Conservation (phyloP, 768 basidiomycete genomes). For the Leccinum fibrillosum region DNA sequence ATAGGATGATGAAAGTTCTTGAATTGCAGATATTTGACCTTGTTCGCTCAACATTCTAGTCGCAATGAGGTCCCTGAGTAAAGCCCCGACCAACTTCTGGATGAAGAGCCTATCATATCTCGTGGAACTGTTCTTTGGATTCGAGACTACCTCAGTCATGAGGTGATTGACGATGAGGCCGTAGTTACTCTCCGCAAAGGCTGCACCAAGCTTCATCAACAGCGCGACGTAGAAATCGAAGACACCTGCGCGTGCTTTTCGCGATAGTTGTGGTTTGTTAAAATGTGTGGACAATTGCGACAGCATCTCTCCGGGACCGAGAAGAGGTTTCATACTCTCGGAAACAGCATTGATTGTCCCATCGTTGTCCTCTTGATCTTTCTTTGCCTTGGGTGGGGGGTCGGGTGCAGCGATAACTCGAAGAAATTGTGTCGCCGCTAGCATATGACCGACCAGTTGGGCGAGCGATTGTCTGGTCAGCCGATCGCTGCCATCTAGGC, state of each 20-base stretch:
- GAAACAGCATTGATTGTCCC: constrained; percentile 42
- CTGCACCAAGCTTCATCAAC: constrained; percentile 67
- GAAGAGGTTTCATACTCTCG: constrained; percentile 63
- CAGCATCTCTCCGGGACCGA: constrained; percentile 79
- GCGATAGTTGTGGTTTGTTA: constrained; percentile 66
- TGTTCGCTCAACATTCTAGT: constrained; percentile 89
- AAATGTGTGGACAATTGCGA: constrained; percentile 73
- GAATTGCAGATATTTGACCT: constrained; percentile 88
- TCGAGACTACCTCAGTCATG: constrained; percentile 70
- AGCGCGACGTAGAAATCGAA: constrained; percentile 86
- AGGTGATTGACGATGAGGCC: constrained; percentile 75
- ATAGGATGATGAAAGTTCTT: constrained; percentile 78
- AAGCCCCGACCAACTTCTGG: constrained; percentile 67
- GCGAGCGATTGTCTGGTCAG: constrained; percentile 77
- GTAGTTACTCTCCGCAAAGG: constrained; percentile 83
- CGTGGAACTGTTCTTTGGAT: constrained; percentile 48
- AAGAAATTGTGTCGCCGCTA: constrained; percentile 79
- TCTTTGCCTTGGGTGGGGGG: constrained; percentile 56
- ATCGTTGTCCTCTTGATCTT: constrained; percentile 60
- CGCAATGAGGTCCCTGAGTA: constrained; percentile 85
- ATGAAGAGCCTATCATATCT: constrained; percentile 75
- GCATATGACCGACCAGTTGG: constrained; percentile 76
- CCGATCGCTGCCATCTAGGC: constrained; percentile 81
- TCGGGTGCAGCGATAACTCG: constrained; percentile 46
- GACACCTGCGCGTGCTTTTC: constrained; percentile 77